Conservation (phyloP, 306 rosid genomes). For the Argentina anserina region DNA sequence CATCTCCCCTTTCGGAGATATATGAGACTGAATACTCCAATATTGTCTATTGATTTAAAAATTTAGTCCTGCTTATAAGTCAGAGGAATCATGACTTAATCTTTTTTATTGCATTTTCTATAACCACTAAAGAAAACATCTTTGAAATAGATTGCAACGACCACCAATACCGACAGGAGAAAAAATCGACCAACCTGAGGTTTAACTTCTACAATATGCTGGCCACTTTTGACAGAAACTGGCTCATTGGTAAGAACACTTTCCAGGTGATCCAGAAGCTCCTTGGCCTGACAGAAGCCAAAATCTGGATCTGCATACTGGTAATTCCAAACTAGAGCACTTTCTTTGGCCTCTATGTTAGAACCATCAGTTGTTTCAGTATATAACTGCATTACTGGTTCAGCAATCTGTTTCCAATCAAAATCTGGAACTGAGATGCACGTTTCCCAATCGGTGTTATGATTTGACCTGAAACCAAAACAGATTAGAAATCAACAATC, state of each 20-base stretch:
- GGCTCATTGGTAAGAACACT: conserved; percentile 93
- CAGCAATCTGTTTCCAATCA: conserved; percentile 81
- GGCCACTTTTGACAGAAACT: conserved; percentile 83
- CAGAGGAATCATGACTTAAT: background rate
- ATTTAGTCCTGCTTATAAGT: background rate
- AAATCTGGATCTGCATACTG: conserved; percentile 83
- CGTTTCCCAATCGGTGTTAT: conserved; percentile 68
- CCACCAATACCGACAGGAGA: background rate
- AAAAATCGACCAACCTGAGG: conserved; percentile 66
- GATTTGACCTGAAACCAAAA: conserved; percentile 48
- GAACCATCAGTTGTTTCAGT: conserved; percentile 92
- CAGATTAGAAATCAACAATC: conserved; percentile 4
- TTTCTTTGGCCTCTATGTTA: conserved; percentile 73
- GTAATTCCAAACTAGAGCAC: conserved; percentile 85
- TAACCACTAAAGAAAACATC: background rate
- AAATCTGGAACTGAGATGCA: conserved; percentile 53
- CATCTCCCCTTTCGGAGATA: background rate
- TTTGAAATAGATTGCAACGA: background rate
- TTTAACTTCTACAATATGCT: conserved; percentile 79
- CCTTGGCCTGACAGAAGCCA: conserved; percentile 91
- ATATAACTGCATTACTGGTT: conserved; percentile 82
- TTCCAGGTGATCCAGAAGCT: conserved; percentile 86
- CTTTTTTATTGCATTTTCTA: background rate
- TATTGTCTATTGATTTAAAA: background rate
- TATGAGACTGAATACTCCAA: background rate